Evolutionary conservation across 805 yeast species (phyloP).

Genomic region (Ogataea naganishii): DNA sequence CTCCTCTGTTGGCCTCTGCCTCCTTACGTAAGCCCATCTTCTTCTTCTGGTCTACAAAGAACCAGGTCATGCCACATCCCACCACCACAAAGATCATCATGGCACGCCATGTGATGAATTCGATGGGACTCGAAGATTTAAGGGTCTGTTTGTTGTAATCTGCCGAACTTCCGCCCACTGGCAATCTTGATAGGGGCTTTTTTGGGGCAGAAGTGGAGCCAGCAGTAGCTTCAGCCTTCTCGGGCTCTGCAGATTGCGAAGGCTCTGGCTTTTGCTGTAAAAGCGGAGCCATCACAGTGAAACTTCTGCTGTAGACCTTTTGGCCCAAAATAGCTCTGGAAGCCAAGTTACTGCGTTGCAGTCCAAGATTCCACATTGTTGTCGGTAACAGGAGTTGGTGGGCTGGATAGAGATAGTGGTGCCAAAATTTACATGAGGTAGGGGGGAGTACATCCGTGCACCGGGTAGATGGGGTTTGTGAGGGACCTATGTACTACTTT

Average conservation of each 20-base stretch:
- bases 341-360: too few relatives aligned
- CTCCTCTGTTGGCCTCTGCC: constrained; percentile 78
- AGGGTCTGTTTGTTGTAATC: constrained; percentile 20
- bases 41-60: constrained; percentile 70
- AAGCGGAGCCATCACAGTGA: too few relatives aligned
- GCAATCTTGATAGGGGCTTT: constrained; percentile 74
- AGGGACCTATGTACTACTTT: too few relatives aligned
- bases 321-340: too few relatives aligned
- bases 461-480: too few relatives aligned
- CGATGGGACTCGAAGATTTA: constrained; percentile 34
- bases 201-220: constrained; percentile 16
- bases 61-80: constrained; percentile 66
- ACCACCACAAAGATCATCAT: constrained; percentile 53
- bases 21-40: constrained; percentile 65
- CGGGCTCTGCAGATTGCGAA: not conserved
- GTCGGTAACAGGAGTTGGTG: too few relatives aligned
- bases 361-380: too few relatives aligned
- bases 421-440: too few relatives aligned
- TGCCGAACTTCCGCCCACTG: constrained; percentile 54
- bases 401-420: too few relatives aligned
- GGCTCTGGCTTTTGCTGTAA: too few relatives aligned
- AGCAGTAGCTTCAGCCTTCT: not conserved
- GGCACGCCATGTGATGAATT: constrained; percentile 82
- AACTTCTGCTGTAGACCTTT: too few relatives aligned
- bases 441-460: too few relatives aligned